These are phyloP conservation scores for Toxoplasma gondii DNA, from an alignment of 169 alveolate genomes.

Conservation along the genomic window DNA sequence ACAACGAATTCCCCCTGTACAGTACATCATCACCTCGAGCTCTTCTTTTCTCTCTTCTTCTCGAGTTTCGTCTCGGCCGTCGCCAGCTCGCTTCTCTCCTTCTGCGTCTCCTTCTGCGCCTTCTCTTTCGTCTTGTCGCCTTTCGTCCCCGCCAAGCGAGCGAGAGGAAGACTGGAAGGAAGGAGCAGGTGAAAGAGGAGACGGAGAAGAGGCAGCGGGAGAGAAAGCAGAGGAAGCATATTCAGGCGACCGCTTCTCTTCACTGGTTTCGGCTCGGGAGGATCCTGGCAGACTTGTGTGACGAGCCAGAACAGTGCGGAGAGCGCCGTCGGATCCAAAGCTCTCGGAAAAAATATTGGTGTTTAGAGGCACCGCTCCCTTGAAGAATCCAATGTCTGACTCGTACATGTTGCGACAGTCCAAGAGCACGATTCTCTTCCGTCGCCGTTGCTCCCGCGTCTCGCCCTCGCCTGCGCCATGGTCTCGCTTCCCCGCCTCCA, in stretches of 20 bases:
- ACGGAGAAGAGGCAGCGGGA: neutral
- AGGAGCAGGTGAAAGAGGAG: neutral
- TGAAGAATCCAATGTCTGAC: conserved; percentile 65
- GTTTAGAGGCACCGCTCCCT: conserved; percentile 59
- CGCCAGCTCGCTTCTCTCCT: neutral
- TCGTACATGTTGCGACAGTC: conserved; percentile 68
- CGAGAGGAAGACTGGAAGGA: neutral
- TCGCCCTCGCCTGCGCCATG: neutral
- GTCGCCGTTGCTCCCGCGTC: neutral
- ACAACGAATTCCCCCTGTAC: conserved; percentile 75
- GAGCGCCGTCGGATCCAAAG: conserved; percentile 57
- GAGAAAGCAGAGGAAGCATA: neutral
- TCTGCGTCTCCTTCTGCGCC: neutral
- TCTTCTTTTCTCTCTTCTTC: conserved; percentile 16
- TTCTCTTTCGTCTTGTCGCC: neutral
- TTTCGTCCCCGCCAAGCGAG: too few species aligned
- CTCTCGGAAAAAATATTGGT: conserved; percentile 64
- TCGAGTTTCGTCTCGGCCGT: neutral
- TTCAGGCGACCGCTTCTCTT: neutral
- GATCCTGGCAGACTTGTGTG: neutral
- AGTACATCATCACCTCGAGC: conserved; percentile 66
- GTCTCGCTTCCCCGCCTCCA: neutral
- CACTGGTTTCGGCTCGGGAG: neutral
- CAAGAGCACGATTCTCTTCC: conserved; percentile 39
- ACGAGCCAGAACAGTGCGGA: neutral